A percentile compares a stretch with the other conserved stretches of the same genome.
These are phyloP conservation scores for Mycena olivaceomarginata DNA, from an alignment of 768 basidiomycete species.

Conservation along the genomic window DNA sequence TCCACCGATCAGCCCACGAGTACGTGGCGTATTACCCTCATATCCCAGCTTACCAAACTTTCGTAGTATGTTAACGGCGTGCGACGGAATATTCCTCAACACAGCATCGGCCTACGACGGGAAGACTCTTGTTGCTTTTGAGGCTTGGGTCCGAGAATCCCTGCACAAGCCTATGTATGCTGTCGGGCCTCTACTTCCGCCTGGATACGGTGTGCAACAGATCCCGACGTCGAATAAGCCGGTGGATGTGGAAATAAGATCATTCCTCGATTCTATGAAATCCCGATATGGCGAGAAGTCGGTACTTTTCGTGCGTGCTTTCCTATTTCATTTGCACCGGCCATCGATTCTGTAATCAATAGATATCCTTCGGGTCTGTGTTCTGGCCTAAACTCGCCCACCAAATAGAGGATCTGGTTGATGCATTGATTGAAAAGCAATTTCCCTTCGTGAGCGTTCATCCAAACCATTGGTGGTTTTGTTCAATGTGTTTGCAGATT, in stretches of 20 bases:
- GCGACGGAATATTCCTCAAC: slow-evolving; percentile 2
- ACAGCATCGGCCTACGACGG: slow-evolving; percentile 8
- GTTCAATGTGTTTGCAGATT: background rate
- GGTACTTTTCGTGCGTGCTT: slow-evolving; percentile 17
- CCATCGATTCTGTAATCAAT: background rate
- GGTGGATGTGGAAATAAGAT: background rate
- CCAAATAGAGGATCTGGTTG: slow-evolving; percentile 6
- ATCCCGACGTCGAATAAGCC: too few species aligned
- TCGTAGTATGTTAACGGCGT: background rate
- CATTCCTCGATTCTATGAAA: slow-evolving; percentile 19
- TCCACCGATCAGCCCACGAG: background rate
- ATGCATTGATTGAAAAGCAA: slow-evolving; percentile 7
- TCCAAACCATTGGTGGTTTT: too few species aligned
- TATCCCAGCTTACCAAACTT: background rate
- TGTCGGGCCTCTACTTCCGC: slow-evolving; percentile 27
- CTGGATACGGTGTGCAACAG: background rate
- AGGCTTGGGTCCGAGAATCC: background rate
- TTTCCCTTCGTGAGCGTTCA: slow-evolving; percentile 14
- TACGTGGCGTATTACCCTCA: background rate
- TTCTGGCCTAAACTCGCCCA: slow-evolving; percentile 5
- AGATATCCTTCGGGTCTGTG: slow-evolving; percentile 23
- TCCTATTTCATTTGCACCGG: background rate
- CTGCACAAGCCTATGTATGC: slow-evolving; percentile 8
- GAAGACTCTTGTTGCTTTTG: slow-evolving; percentile 11
- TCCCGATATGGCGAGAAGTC: slow-evolving; percentile 15